Percentiles rank a stretch among this genome's conserved stretches.
Evolutionary conservation across 2,329 filamentous ascomycete species (phyloP).

Genomic region (Claviceps sp.): DNA sequence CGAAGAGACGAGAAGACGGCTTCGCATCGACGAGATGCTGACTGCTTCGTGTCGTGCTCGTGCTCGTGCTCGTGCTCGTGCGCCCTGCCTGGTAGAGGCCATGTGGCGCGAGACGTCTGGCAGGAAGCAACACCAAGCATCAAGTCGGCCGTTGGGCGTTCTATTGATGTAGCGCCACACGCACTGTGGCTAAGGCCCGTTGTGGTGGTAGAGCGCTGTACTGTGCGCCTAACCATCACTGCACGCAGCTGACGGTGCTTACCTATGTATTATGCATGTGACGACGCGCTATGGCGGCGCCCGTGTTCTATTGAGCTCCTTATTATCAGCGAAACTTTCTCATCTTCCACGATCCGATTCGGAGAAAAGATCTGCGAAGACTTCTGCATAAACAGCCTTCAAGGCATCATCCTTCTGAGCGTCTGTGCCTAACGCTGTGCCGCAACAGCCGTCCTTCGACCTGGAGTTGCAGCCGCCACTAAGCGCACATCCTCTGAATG

Average conservation of each 20-base stretch:
- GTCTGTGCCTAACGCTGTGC: neutral
- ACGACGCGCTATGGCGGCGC: neutral
- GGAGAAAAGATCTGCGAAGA: no score
- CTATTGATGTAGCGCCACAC: no score
- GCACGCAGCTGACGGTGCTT: no score
- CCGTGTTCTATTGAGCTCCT: neutral
- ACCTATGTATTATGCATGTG: no score
- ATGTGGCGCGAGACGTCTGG: constrained; percentile 7
- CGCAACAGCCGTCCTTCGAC: neutral
- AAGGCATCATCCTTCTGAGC: neutral
- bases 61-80: neutral
- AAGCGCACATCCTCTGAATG: no score
- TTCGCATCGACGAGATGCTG: neutral
- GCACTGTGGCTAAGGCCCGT: no score
- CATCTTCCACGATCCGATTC: no score
- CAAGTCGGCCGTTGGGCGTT: no score
- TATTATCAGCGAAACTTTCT: no score
- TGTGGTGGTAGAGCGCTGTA: no score
- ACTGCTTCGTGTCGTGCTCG: neutral
- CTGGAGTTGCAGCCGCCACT: neutral
- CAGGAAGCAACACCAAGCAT: no score
- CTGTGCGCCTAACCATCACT: no score
- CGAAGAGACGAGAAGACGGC: neutral
- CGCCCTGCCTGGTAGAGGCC: constrained; percentile 1
- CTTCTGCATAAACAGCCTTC: neutral